Evolutionary conservation across 352 stramenopile species (phyloP).

Genomic region (Thraustochytrium striatum): DNA sequence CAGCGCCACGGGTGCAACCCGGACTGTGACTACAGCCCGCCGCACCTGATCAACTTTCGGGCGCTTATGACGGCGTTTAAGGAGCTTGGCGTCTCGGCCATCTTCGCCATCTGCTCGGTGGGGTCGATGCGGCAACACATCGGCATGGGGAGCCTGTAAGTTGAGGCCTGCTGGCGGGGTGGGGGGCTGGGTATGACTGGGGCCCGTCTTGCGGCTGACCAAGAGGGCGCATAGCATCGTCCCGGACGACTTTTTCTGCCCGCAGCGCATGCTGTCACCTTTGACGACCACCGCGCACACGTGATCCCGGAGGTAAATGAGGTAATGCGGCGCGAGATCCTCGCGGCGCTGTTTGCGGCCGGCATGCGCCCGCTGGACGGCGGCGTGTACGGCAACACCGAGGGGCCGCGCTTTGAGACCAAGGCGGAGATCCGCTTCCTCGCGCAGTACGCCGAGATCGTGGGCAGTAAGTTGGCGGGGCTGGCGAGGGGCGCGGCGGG

Average conservation of each 20-base stretch:
- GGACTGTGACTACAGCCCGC: constrained; percentile 69
- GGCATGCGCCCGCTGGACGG: constrained; percentile 65
- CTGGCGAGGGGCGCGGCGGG: too few relatives aligned
- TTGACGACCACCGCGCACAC: constrained; percentile 69
- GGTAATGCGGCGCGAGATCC: constrained; percentile 58
- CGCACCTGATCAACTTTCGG: constrained; percentile 75
- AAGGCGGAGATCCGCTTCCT: constrained; percentile 82
- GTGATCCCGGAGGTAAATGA: constrained; percentile 63
- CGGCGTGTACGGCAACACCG: constrained; percentile 76
- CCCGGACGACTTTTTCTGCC: constrained; percentile 79
- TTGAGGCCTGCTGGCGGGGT: too few relatives aligned
- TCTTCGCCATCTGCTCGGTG: constrained; percentile 77
- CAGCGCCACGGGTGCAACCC: constrained; percentile 74
- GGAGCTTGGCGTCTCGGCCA: constrained; percentile 61
- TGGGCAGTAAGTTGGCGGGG: too few relatives aligned
- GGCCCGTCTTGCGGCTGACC: too few relatives aligned
- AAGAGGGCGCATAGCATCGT: too few relatives aligned
- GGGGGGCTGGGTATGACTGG: too few relatives aligned
- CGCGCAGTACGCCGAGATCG: constrained; percentile 71
- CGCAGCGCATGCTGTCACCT: constrained; percentile 69
- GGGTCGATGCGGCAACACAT: constrained; percentile 69
- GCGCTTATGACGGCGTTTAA: constrained; percentile 70
- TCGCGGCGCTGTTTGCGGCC: constrained; percentile 59
- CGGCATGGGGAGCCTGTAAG: constrained; percentile 58
- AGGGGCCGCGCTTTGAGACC: constrained; percentile 77